Evolutionary conservation across 1,284 basidiomycete species (phyloP).

Genomic region (Ganoderma sinense): DNA sequence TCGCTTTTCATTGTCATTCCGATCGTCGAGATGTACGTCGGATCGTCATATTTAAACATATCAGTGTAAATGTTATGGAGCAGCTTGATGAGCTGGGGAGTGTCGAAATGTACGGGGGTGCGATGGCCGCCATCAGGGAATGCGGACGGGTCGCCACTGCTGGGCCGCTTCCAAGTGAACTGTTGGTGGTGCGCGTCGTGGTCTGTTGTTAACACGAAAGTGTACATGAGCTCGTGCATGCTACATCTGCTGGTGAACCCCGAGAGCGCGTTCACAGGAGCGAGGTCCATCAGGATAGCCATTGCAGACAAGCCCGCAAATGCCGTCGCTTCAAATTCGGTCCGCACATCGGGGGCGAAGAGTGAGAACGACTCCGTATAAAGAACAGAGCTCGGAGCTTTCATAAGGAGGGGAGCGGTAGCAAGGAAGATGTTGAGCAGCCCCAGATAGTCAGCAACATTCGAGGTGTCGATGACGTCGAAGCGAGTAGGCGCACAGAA

Average conservation of each 20-base stretch:
- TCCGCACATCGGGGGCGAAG: conserved; percentile 35
- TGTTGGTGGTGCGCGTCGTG: conserved; percentile 49
- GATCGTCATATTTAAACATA: conserved; percentile 53
- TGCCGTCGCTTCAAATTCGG: conserved; percentile 44
- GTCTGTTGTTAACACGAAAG: background rate
- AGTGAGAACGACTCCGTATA: conserved; percentile 52
- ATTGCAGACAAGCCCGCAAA: conserved; percentile 48
- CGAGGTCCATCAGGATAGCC: conserved; percentile 50
- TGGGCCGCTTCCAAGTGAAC: conserved; percentile 50
- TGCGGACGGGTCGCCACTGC: conserved; percentile 36
- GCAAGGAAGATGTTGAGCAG: conserved; percentile 56
- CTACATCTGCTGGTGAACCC: conserved; percentile 52
- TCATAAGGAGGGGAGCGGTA: conserved; percentile 45
- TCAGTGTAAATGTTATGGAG: conserved; percentile 55
- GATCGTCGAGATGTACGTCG: conserved; percentile 24
- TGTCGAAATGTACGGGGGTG: conserved; percentile 35
- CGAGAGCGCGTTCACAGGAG: conserved; percentile 49
- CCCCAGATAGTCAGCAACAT: conserved; percentile 56
- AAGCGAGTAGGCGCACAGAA: background rate
- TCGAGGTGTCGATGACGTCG: conserved; percentile 56
- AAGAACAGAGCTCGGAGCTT: conserved; percentile 41
- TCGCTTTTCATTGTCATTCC: conserved; percentile 11
- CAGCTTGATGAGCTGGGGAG: conserved; percentile 46
- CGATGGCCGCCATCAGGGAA: background rate
- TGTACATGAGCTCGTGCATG: conserved; percentile 47